Percentiles rank a stretch among this genome's conserved stretches.
phyloP scores from a whole-genome alignment of 2,329 filamentous ascomycete species.

The Dothistroma pini region DNA sequence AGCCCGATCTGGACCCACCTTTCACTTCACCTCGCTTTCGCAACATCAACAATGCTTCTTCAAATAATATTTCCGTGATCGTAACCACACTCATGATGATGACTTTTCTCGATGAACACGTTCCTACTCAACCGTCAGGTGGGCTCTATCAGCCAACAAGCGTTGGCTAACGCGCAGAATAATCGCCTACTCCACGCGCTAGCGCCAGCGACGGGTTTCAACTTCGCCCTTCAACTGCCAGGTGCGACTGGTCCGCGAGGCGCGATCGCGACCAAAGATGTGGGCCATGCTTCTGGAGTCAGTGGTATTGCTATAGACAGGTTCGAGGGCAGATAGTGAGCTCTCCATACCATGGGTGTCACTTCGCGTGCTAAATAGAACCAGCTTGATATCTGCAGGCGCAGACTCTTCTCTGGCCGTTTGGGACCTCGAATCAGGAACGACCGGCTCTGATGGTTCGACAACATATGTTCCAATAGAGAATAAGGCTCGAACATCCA shows the following conservation, averaged over 20 bases:
- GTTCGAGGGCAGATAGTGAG: conserved; percentile 70
- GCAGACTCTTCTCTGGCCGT: conserved; percentile 79
- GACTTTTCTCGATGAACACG: conserved; percentile 58
- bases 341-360: background rate
- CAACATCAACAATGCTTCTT: background rate
- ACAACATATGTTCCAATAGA: conserved; percentile 17
- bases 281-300: conserved; percentile 67
- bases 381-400: conserved; percentile 75
- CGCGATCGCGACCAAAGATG: conserved; percentile 2
- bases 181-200: conserved; percentile 66
- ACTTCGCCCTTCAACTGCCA: conserved; percentile 63
- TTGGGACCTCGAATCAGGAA: conserved; percentile 74
- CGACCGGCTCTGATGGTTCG: conserved; percentile 2
- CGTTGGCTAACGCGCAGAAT: conserved; percentile 63
- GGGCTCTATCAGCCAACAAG: conserved; percentile 61
- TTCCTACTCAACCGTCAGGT: conserved; percentile 72
- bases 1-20: background rate
- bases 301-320: conserved; percentile 76
- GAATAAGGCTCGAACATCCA: conserved; percentile 30
- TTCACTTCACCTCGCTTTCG: background rate
- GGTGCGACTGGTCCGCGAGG: conserved; percentile 21
- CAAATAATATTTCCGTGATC: background rate
- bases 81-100: background rate
- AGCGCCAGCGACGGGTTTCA: conserved; percentile 61
- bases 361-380: conserved; percentile 2